Base-by-base conservation (phyloP, 345 rosid species). In the Iberis pinnata region DNA sequence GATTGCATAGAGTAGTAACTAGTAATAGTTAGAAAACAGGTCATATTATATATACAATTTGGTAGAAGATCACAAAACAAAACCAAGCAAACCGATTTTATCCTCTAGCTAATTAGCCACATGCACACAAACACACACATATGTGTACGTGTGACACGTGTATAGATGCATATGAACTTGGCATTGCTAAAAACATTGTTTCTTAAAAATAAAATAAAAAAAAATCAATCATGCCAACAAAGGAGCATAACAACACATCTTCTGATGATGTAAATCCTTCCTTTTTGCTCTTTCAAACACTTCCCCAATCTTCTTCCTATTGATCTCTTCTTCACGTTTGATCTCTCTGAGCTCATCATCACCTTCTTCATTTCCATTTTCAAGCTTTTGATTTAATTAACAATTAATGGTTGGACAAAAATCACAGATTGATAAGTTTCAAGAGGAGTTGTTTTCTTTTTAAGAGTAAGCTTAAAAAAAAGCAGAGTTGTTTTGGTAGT, bases 191-290 rank as follows among this genome's bases (percentile, higher is more conserved):
- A 18, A 38, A 20, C 19, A 12, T 1, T 6, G 8, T 50, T n/a
- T 12, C 2, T n/a, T n/a, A n/a, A n/a, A n/a, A n/a, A n/a, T n/a
- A n/a, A n/a, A n/a, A n/a, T n/a, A n/a, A n/a, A n/a, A n/a, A n/a
- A n/a, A n/a, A 12, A 43, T 63, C 53, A 85, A 67, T 82, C 95
- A 63, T 77, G 89, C 83, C 76, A 82, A 54, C 95, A 78, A 19
- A 86, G 76, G 50, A 86, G 87, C 81, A 82, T 80, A 65, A 80
- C 85, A 1, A 86, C 75, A 59, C 95, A 86, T 73, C 83, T 73
- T 49, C 76, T 74, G 22, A 86, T 78, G 42, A 86, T 82, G 72
- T 86, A 86, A 27, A 86, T 65, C 59, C 89, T 82, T 53, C 82
- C 89, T 57, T 74, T 80, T 43, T 82, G 95, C 14, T 86, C 61